Conservation (phyloP, 257 asterid genomes). For the Fraxinus pennsylvanica region DNA sequence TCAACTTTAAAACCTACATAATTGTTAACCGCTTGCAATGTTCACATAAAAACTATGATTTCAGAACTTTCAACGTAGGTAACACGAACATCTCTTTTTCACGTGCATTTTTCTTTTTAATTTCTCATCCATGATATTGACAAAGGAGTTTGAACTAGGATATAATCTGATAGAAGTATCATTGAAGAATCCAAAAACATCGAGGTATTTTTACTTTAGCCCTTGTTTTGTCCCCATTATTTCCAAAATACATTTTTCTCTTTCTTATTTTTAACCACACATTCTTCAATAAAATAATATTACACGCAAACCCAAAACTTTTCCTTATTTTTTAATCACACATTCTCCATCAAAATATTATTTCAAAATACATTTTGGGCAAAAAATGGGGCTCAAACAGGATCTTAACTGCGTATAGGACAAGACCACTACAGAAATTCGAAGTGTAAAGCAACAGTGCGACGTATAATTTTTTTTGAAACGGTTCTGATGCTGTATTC, state of each 20-base stretch:
- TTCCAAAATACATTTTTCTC: too few relatives aligned
- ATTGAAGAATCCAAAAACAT: neutral
- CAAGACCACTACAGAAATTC: neutral
- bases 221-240: too few relatives aligned
- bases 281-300: too few relatives aligned
- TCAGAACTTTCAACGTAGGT: constrained; percentile 11
- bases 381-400: too few relatives aligned
- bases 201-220: neutral
- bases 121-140: constrained; percentile 9
- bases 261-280: too few relatives aligned
- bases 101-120: neutral
- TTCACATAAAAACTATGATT: neutral
- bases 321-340: too few relatives aligned
- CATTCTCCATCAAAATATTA: too few relatives aligned
- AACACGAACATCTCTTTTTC: neutral
- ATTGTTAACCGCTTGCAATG: neutral
- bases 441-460: neutral
- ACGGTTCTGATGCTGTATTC: neutral
- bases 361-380: too few relatives aligned
- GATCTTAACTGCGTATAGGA: neutral
- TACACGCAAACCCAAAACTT: too few relatives aligned
- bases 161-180: neutral
- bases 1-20: constrained; percentile 8
- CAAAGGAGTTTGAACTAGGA: neutral
- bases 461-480: neutral